Evolutionary conservation across 2,329 filamentous ascomycete species (phyloP), one percentile per base, ranked within the genome.

Genomic region (Pestalotiopsis sp.): DNA sequence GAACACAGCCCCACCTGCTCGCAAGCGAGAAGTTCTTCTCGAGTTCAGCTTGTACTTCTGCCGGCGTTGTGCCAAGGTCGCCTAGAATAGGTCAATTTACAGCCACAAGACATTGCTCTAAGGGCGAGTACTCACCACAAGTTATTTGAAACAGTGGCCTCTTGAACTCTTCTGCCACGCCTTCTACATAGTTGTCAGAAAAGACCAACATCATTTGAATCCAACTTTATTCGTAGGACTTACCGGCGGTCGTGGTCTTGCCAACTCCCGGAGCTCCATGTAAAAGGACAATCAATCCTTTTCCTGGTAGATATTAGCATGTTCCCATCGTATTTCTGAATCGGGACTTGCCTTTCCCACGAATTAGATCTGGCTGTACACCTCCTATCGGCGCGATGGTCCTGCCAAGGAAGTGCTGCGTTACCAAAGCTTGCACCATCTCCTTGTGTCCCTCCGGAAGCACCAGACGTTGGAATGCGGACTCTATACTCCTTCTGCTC

Each of bases 131-230:
- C 20, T 23, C 6, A 39, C 85, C 85, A 61, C 79, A 82, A 0
- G 84, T 86, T 20, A 89, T 80, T 0, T 82, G 80, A 67, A 88
- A 82, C 7, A 89, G 82, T 3, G 86, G 87, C 0, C 83, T 82
- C 31, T 80, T 45, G 76, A 75, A 14, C 66, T 80, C 45, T 75
- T 75, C 4, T 74, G 67, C 62, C 75, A 73, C 60, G 77, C 79
- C 64, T 69, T 77, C 13, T 52, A 4, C 23, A 11, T 59, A 7
- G 1, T 31, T 23, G 20, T 23, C 20, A 23, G 20, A 23, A 23
- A 23, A 23, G 1, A 23, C 20, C 2, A 23, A 23, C 20, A 23
- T 23, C 20, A 2, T 23, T 23, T 23, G 20, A 23, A 1, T 23
- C 20, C 20, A 23, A 23, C 20, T 23, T 1, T 23, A 23, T 23